Base-by-base conservation (phyloP, 2,329 filamentous ascomycete genomes). In the Mollisiaceae sp. region DNA sequence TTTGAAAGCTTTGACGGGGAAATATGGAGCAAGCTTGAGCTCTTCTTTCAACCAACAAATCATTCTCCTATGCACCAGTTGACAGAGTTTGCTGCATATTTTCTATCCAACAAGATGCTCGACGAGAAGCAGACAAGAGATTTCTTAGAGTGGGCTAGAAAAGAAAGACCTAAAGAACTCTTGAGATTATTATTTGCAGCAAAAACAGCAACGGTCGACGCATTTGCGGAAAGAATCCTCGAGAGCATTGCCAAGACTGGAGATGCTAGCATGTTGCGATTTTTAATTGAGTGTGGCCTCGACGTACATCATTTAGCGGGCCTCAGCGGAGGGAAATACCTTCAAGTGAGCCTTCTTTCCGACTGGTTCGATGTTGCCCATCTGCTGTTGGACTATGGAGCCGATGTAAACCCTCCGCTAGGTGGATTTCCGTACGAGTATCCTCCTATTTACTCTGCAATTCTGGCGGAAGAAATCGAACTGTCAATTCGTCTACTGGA, bases 351-450 rank as follows among this genome's bases (percentile, higher is more conserved):
- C 38, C 38, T 41, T 18, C 2, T 12, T 41, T 41, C 4, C 56
- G 24, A 41, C 18, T 18, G n/a, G 36, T 8, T 59, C 8, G 36
- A 43, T 59, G 56, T 59, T 59, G 56, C 38, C 38, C 56, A 59
- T 59, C 38, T 59, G 14, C 12, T 41, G 38, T 18, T 41, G 8
- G 38, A 41, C 15, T 12, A 41, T 41, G 38, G 38, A 11, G 38
- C 38, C 38, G 38, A 41, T 18, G 38, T 41, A 9, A 18, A 41
- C 12, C 38, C 38, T 9, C 38, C 38, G 11, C 38, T 41, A 41
- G 38, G 38, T 41, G 38, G 12, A 41, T 2, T 11, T 41, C 47
- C 47, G 47, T 52, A 27, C 47, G 2, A 27, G 2, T n/a, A n/a
- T 20, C 47, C 47, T 41, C 38, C 38, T 41, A 3, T 41, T 41